Base-by-base conservation (phyloP, 306 rosid species). In the Fragaria iinumae region DNA sequence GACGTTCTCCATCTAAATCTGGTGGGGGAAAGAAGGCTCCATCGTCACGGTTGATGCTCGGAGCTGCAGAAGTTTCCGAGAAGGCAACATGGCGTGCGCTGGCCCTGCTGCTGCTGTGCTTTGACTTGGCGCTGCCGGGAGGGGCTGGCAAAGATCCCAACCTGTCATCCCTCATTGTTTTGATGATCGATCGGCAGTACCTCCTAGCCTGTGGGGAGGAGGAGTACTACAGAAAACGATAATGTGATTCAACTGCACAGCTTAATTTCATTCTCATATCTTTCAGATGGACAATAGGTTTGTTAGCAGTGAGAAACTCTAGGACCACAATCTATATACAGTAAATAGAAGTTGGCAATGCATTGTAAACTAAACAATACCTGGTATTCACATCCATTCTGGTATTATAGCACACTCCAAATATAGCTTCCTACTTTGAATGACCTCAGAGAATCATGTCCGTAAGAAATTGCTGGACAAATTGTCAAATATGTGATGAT, bases 81-180 rank as follows among this genome's bases (percentile, higher is more conserved):
- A 89, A 80, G 63, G 80, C 45, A 2, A 76, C 76, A 0, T 72
- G 85, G 18, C 79, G 83, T 1, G 77, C 53, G 34, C 18, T 65
- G 23, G 2, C 13, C 47, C 25, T 18, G 66, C 66, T 65, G 67
- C 67, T 71, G 11, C 74, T 77, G 73, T 17, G 69, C 77, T 73
- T 75, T 3, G 71, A 55, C 39, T 25, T 2, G 77, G 49, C 66
- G 45, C n/a, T 47, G 72, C 79, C 64, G 10, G 79, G 63, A 57
- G 79, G 74, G 69, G 69, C 34, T 2, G 83, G 76, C 45, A 67
- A n/a, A 38, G 66, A 71, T 71, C 66, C 66, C 32, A 55, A 13
- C 68, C 14, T 39, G 38, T 64, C 69, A 34, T 75, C 81, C 27
- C 75, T 71, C 89, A 78, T 81, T 59, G 77, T 72, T 74, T 74